A percentile compares a stretch with the other conserved stretches of the same genome.
Evolutionary conservation across 768 basidiomycete genomes (phyloP).

Genomic region (Daedalea quercina): DNA sequence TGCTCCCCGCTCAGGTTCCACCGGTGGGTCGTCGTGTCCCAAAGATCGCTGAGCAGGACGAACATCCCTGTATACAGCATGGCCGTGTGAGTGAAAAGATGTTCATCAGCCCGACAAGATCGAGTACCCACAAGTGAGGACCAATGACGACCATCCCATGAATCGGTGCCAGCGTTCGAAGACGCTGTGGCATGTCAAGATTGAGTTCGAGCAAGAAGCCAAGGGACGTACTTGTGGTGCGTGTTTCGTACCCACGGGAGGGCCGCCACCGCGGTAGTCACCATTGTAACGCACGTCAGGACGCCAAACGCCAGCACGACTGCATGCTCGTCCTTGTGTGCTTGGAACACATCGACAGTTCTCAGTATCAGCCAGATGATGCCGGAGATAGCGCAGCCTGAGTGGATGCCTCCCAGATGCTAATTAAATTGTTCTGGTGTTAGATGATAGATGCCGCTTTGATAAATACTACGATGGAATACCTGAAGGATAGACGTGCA

Average conservation of each 20-base stretch:
- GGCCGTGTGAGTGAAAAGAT: neutral
- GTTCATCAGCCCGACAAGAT: neutral
- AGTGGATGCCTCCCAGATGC: conserved; percentile 79
- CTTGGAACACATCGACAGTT: conserved; percentile 48
- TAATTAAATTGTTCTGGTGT: conserved; percentile 33
- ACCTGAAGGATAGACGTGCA: conserved; percentile 69
- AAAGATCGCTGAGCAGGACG: conserved; percentile 61
- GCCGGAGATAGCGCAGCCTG: conserved; percentile 67
- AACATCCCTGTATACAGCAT: conserved; percentile 45
- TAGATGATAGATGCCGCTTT: conserved; percentile 4
- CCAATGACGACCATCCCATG: conserved; percentile 63
- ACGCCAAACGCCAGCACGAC: conserved; percentile 58
- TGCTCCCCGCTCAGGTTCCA: conserved; percentile 53
- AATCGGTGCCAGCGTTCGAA: conserved; percentile 81
- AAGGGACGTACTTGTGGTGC: conserved; percentile 61
- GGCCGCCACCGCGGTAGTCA: conserved; percentile 56
- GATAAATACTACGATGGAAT: neutral
- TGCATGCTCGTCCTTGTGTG: conserved; percentile 42
- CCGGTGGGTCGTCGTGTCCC: conserved; percentile 42
- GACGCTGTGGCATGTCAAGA: conserved; percentile 33
- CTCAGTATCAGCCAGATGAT: conserved; percentile 64
- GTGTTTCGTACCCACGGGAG: conserved; percentile 78
- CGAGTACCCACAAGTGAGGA: conserved; percentile 42
- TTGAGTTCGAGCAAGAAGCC: neutral
- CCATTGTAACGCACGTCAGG: conserved; percentile 47